These are phyloP conservation scores for Lonicera japonica DNA, from an alignment of 129 eudicot species.

Conservation along the genomic window DNA sequence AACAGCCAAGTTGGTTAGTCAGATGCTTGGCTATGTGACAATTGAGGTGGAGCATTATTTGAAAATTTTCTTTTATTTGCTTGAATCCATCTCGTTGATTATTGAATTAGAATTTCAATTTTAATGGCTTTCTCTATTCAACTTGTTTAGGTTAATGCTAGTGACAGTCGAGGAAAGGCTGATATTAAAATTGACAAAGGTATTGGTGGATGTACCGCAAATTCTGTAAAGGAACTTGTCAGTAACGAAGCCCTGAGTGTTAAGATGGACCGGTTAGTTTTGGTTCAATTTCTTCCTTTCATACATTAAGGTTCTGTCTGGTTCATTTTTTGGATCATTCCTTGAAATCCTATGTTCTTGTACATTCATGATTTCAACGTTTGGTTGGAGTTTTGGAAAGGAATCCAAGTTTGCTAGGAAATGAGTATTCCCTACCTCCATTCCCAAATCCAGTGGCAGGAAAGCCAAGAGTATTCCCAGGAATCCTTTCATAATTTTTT, in stretches of 20 bases:
- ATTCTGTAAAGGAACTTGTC: constrained; percentile 84
- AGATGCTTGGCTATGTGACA: constrained; percentile 83
- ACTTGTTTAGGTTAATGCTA: constrained; percentile 77
- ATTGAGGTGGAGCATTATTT: constrained; percentile 53
- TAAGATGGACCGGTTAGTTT: constrained; percentile 55
- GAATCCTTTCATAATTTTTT: no score
- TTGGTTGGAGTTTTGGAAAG: no score
- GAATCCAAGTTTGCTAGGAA: no score
- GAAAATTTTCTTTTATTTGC: background rate
- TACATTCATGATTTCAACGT: no score
- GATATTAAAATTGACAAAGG: constrained; percentile 86
- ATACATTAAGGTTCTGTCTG: background rate
- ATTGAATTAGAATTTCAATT: background rate
- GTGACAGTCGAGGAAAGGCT: constrained; percentile 98
- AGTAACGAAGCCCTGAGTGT: constrained; percentile 60
- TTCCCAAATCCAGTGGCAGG: no score
- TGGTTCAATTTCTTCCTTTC: background rate
- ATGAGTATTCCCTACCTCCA: no score
- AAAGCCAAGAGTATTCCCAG: no score
- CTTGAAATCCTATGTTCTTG: no score
- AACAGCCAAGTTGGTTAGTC: constrained; percentile 83
- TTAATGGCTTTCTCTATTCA: background rate
- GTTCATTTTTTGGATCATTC: background rate
- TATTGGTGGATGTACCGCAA: constrained; percentile 84
- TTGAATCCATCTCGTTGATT: background rate